Base-by-base conservation (phyloP, 768 basidiomycete genomes). In the Lactarius pseudohatsudake region DNA sequence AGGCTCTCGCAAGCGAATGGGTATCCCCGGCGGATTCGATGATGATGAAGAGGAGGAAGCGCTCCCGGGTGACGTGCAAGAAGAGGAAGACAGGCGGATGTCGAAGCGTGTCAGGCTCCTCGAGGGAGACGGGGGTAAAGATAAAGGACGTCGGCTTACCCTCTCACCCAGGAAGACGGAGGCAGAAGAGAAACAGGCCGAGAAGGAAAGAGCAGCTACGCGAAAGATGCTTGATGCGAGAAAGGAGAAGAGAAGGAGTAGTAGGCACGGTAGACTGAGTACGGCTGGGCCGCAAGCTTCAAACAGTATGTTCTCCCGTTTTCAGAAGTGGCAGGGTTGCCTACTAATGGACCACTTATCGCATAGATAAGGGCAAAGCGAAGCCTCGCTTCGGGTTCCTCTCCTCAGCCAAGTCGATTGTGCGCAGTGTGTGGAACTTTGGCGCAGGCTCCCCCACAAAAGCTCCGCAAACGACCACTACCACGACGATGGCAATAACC, bases 381-480 rank as follows among this genome's bases (percentile, higher is more conserved):
- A 77, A 85, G 1, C 79, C 85, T 4, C 83, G 85, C 43, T 86
- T 90, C 65, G 91, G 89, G 1, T 90, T 92, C 78, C 75, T 92
- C 7, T 81, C 86, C 9, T 78, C 81, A 26, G 86, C 91, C 9
- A 92, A 90, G 74, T 83, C 84, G 0, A 77, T 92, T 3, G 90
- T 92, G 4, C 80, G 82, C 71, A 89, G 83, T 69, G 89, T 92
- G 1, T 92, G 89, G 89, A 86, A 85, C 70, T 80, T 88, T 69
- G 84, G 82, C 30, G 77, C 74, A 18, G 73, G 72, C 3, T 74
- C 74, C 8, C 75, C 76, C 18, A 60, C 70, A 15, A 75, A 74
- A 22, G 72, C 69, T 5, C 65, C 59, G 15, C 59, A 75, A 18
- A 59, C 74, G 10, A 61, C 69, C 11, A 57, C 74, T 7, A 59